These are phyloP conservation scores for Solioccasus polychromus DNA, from an alignment of 768 basidiomycete species.

Conservation along the genomic window DNA sequence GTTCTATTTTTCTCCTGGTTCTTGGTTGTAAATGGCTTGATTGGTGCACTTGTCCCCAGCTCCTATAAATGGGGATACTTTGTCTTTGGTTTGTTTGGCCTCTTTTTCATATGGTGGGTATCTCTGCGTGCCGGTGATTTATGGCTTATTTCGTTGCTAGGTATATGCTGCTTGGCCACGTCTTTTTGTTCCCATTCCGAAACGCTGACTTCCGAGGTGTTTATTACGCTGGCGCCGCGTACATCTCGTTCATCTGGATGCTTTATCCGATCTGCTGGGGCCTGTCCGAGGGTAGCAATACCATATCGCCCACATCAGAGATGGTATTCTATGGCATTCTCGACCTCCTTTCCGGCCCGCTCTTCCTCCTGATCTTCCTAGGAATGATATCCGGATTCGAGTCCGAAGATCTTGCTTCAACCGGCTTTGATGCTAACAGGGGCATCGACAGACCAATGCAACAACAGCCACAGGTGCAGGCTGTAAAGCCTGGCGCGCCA, in stretches of 20 bases:
- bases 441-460: no score
- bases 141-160: conserved; percentile 13
- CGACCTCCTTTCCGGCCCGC: conserved; percentile 36
- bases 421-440: no score
- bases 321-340: conserved; percentile 56
- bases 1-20: conserved; percentile 39
- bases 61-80: conserved; percentile 56
- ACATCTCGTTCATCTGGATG: conserved; percentile 53
- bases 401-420: not conserved
- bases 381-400: conserved; percentile 2
- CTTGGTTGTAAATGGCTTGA: conserved; percentile 43
- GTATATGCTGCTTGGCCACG: conserved; percentile 29
- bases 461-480: no score
- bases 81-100: conserved; percentile 42
- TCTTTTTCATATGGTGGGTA: conserved; percentile 49
- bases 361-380: conserved; percentile 36
- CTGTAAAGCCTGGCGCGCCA: no score
- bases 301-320: conserved; percentile 48
- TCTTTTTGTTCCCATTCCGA: conserved; percentile 25
- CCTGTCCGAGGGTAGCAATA: conserved; percentile 49
- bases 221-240: conserved; percentile 36
- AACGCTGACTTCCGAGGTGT: conserved; percentile 21
- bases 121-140: not conserved
- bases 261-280: conserved; percentile 61
- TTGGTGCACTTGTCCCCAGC: conserved; percentile 49